Evolutionary conservation across 176 grass and related monocot genomes (phyloP).

Genomic region (Hyparrhenia diplandra): DNA sequence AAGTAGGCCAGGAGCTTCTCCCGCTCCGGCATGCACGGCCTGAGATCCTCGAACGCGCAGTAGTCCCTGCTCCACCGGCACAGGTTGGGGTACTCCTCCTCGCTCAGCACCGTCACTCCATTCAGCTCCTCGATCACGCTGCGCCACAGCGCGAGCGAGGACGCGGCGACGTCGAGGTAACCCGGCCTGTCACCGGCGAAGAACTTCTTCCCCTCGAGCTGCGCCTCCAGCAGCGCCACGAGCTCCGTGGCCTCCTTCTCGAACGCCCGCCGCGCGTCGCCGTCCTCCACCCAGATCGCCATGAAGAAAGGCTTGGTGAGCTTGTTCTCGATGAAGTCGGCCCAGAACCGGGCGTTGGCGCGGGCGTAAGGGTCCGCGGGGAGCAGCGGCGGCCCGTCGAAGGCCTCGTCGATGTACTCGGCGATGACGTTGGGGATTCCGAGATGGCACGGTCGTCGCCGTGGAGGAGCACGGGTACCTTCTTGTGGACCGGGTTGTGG

Average conservation of each 20-base stretch:
- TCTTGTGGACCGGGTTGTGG: constrained; percentile 47
- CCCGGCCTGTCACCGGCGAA: constrained; percentile 49
- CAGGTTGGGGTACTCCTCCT: constrained; percentile 28
- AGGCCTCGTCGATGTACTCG: constrained; percentile 52
- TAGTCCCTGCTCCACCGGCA: constrained; percentile 43
- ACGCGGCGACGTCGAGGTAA: constrained; percentile 31
- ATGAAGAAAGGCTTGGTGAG: constrained; percentile 22
- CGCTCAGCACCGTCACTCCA: constrained; percentile 28
- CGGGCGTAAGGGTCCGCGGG: constrained; percentile 6
- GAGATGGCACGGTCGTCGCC: constrained; percentile 13
- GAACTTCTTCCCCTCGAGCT: constrained; percentile 49
- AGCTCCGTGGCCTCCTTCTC: constrained; percentile 32
- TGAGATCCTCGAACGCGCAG: constrained; percentile 8
- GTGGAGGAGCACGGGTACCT: constrained; percentile 44
- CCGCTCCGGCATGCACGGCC: constrained; percentile 41
- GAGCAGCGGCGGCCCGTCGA: constrained; percentile 1
- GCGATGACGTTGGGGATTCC: constrained; percentile 40
- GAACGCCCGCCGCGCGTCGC: constrained; percentile 24
- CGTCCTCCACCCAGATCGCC: constrained; percentile 35
- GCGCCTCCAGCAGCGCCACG: constrained; percentile 30
- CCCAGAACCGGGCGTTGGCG: constrained; percentile 36
- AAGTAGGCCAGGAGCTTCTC: too few species aligned
- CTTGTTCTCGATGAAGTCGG: constrained; percentile 30
- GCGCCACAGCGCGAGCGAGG: constrained; percentile 26
- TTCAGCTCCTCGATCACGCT: constrained; percentile 36